These are phyloP conservation scores for Ogataea nakhonphanomensis DNA, from an alignment of 805 yeast genomes.

Conservation along the genomic window DNA sequence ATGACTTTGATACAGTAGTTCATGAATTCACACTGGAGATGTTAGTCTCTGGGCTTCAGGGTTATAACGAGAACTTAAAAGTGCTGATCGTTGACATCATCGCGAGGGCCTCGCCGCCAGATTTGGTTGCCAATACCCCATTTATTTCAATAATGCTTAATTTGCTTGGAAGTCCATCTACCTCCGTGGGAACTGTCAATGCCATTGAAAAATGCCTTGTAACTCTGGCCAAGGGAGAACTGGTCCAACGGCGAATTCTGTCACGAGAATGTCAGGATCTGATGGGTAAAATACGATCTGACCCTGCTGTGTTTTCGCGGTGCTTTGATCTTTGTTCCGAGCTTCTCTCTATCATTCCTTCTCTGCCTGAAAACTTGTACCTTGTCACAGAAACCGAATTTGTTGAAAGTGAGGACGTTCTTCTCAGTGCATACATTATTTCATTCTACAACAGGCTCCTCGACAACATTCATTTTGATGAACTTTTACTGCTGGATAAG, in stretches of 20 bases:
- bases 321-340: conserved; percentile 31
- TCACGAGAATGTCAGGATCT: conserved; percentile 24
- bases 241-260: conserved; percentile 29
- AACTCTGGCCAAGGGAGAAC: conserved; percentile 27
- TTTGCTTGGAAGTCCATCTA: conserved; percentile 19
- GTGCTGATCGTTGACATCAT: conserved; percentile 26
- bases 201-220: conserved; percentile 24
- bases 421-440: conserved; percentile 29
- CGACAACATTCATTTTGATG: conserved; percentile 4
- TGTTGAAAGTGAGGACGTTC: conserved; percentile 26
- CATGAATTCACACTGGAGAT: conserved; percentile 23
- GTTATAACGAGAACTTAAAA: conserved; percentile 27
- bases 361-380: conserved; percentile 27
- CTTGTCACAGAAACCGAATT: conserved; percentile 23
- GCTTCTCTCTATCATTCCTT: conserved; percentile 24
- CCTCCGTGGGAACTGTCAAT: conserved; percentile 22
- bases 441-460: conserved; percentile 32
- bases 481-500: conserved; percentile 12
- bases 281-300: conserved; percentile 22
- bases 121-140: conserved; percentile 33
- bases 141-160: conserved; percentile 25
- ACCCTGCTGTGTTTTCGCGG: conserved; percentile 28
- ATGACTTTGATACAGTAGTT: conserved; percentile 29
- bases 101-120: conserved; percentile 29
- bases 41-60: conserved; percentile 29